Evolutionary conservation across 1,139 yeast genomes (phyloP).

Genomic region (Meyerozyma smithsonii): DNA sequence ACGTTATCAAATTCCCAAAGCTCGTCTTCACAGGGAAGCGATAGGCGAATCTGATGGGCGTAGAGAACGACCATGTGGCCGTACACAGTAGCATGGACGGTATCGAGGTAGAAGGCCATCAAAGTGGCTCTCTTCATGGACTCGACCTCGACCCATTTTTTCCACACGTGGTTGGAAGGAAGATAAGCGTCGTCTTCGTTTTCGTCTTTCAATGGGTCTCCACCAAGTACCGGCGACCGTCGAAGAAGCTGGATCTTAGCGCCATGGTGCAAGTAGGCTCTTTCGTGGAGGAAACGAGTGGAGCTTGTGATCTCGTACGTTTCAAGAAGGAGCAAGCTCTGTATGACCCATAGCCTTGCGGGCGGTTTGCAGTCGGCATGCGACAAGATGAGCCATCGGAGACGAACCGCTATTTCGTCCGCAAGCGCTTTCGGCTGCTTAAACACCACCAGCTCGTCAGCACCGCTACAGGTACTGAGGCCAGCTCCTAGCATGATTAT

Average conservation of each 20-base stretch:
- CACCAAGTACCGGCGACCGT: conserved; percentile 5
- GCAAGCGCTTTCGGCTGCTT: conserved; percentile 19
- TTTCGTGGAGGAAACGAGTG: conserved; percentile 4
- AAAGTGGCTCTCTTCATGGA: conserved; percentile 29
- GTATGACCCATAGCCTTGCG: conserved; percentile 63
- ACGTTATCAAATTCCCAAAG: conserved; percentile 22
- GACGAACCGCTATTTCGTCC: conserved; percentile 50
- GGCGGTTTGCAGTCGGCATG: conserved; percentile 54
- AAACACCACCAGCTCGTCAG: conserved; percentile 11
- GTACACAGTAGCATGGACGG: conserved; percentile 29
- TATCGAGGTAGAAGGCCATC: conserved; percentile 29
- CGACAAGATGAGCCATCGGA: conserved; percentile 59
- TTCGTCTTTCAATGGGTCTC: conserved; percentile 8
- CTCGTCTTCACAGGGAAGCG: conserved; percentile 28
- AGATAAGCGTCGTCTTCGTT: conserved; percentile 10
- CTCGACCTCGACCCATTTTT: conserved; percentile 29
- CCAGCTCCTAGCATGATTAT: conserved; percentile 51
- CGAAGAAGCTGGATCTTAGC: conserved; percentile 6
- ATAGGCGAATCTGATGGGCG: conserved; percentile 27
- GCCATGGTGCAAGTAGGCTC: conserved; percentile 6
- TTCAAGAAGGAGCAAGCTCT: conserved; percentile 58
- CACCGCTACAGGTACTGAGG: conserved; percentile 14
- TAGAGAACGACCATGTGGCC: conserved; percentile 25
- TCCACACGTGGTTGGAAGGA: conserved; percentile 14
- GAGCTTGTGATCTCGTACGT: conserved; percentile 46